phyloP scores from a whole-genome alignment of 2,329 filamentous ascomycete genomes.

The Massarina eburnea region DNA sequence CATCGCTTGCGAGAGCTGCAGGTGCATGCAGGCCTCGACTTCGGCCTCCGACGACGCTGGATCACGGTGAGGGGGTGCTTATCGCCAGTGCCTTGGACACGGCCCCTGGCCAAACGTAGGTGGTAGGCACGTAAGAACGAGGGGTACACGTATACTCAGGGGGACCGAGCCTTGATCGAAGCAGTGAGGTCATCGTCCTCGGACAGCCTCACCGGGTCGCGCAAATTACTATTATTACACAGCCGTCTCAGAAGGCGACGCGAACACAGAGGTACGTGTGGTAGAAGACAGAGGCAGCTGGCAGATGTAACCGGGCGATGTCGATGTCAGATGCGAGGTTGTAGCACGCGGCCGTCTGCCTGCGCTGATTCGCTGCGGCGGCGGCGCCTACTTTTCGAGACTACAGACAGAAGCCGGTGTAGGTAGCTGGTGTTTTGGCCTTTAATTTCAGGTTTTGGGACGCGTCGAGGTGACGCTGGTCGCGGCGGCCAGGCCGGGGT shows the following conservation, averaged over 20 bases:
- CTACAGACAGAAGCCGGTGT: background rate
- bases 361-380: conserved; percentile 4
- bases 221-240: no score
- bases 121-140: background rate
- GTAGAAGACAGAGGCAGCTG: background rate
- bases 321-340: background rate
- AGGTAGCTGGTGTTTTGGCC: background rate
- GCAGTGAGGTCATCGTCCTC: background rate
- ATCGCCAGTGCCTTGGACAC: background rate
- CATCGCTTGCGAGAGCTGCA: no score
- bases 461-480: background rate
- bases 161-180: background rate
- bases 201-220: background rate
- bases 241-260: background rate
- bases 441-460: background rate
- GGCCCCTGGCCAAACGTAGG: background rate
- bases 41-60: background rate
- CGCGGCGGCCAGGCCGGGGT: background rate
- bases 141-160: background rate
- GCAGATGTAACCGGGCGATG: conserved; percentile 2
- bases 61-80: background rate
- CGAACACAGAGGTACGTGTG: background rate
- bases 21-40: background rate
- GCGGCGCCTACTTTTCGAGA: background rate
- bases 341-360: background rate